These are phyloP conservation scores for Ichthyophthirius multifiliis DNA, from an alignment of 169 alveolate species.

Conservation along the genomic window DNA sequence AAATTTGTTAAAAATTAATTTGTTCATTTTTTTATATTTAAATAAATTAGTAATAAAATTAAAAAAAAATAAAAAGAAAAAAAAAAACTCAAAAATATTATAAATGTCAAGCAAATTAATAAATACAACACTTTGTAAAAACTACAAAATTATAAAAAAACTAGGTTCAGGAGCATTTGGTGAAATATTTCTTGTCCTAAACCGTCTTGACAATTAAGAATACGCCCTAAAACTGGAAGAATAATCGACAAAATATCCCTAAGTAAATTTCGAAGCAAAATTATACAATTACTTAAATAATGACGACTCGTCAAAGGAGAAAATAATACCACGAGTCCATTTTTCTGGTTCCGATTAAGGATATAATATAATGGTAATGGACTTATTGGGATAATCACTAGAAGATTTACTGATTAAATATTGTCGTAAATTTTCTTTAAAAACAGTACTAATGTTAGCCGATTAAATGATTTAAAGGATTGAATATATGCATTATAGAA, in stretches of 20 bases:
- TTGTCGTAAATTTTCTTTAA: slow-evolving; percentile 50
- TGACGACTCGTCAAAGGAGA: background rate
- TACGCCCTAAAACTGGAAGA: slow-evolving; percentile 56
- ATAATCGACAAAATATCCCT: slow-evolving; percentile 42
- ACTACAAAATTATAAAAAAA: slow-evolving; percentile 69
- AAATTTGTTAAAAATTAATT: too few species aligned
- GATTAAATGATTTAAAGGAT: slow-evolving; percentile 63
- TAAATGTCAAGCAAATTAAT: background rate
- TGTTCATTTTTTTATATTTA: too few species aligned
- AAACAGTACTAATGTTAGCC: slow-evolving; percentile 54
- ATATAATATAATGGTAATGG: slow-evolving; percentile 67
- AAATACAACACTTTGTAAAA: slow-evolving; percentile 52
- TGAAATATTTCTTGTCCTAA: slow-evolving; percentile 62
- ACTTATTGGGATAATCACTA: slow-evolving; percentile 63
- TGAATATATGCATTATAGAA: slow-evolving; percentile 62
- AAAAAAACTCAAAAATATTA: too few species aligned
- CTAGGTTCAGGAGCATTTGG: slow-evolving; percentile 88
- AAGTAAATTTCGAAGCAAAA: slow-evolving; percentile 47
- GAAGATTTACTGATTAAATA: slow-evolving; percentile 54
- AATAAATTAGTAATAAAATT: too few species aligned
- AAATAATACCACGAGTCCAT: slow-evolving; percentile 33
- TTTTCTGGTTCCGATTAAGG: slow-evolving; percentile 53
- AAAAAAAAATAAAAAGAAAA: too few species aligned
- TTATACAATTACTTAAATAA: background rate
- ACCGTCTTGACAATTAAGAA: slow-evolving; percentile 46